Evolutionary conservation across 1,139 yeast species (phyloP).

Genomic region (Yamadazyma membranifaciens): DNA sequence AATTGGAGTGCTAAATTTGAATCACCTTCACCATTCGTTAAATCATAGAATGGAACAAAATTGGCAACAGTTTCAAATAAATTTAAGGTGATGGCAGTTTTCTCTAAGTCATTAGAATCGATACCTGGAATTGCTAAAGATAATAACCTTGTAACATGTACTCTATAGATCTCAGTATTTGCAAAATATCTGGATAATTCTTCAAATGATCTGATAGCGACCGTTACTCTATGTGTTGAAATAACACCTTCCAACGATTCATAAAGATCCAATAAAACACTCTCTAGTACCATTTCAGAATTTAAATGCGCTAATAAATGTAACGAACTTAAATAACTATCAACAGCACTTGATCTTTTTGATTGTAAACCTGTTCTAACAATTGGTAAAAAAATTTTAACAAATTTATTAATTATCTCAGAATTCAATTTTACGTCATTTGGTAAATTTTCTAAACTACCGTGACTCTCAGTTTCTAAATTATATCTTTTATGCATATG

Average conservation of each 20-base stretch:
- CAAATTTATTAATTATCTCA: slow-evolving; percentile 47
- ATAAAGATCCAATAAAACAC: slow-evolving; percentile 70
- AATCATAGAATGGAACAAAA: slow-evolving; percentile 67
- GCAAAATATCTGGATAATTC: slow-evolving; percentile 70
- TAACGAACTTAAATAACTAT: slow-evolving; percentile 59
- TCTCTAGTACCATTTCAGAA: slow-evolving; percentile 63
- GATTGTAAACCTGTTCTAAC: slow-evolving; percentile 79
- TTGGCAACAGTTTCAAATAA: slow-evolving; percentile 71
- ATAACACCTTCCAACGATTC: slow-evolving; percentile 81
- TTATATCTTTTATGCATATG: slow-evolving; percentile 59
- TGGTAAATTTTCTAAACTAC: slow-evolving; percentile 45
- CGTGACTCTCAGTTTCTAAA: slow-evolving; percentile 44
- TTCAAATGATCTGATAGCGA: slow-evolving; percentile 69
- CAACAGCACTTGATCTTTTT: slow-evolving; percentile 58
- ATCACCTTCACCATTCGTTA: slow-evolving; percentile 45
- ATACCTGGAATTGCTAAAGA: slow-evolving; percentile 76
- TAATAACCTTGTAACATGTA: slow-evolving; percentile 75
- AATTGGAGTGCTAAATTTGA: slow-evolving; percentile 68
- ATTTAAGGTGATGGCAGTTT: slow-evolving; percentile 69
- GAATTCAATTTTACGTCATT: slow-evolving; percentile 42
- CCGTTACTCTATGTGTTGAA: slow-evolving; percentile 76
- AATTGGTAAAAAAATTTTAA: slow-evolving; percentile 54
- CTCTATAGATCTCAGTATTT: slow-evolving; percentile 61
- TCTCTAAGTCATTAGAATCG: slow-evolving; percentile 81
- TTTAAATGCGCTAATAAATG: slow-evolving; percentile 63